Percentiles rank a stretch among this genome's conserved stretches.
Evolutionary conservation across 192 early-diverging fungal genomes (phyloP).

Genomic region (Backusella luteola): DNA sequence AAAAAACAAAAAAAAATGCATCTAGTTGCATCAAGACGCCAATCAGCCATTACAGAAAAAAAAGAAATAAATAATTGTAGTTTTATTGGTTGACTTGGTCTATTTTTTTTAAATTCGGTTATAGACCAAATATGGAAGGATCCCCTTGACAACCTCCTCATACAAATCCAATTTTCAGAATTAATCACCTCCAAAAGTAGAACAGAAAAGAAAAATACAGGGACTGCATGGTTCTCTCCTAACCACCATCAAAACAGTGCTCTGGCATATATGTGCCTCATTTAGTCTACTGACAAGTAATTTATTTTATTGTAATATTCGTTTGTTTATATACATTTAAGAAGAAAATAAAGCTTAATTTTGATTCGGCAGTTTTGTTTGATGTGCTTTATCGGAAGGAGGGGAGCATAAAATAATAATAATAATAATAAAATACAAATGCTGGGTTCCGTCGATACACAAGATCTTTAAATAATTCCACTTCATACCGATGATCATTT

Average conservation of each 20-base stretch:
- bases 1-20: too few relatives aligned
- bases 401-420: background rate
- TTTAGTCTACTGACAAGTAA: background rate
- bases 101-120: background rate
- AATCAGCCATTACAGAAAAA: background rate
- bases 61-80: background rate
- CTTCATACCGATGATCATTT: background rate
- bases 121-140: background rate
- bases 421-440: background rate
- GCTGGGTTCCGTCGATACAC: background rate
- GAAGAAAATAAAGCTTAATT: background rate
- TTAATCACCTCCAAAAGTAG: background rate
- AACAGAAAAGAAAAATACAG: conserved; percentile 6
- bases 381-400: background rate
- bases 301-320: background rate
- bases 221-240: background rate
- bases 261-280: background rate
- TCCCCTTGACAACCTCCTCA: background rate
- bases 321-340: background rate
- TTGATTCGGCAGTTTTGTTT: background rate
- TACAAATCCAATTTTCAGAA: background rate
- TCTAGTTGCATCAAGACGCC: background rate
- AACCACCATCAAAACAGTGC: background rate
- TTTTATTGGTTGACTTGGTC: background rate
- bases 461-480: background rate